Evolutionary conservation across 345 rosid species (phyloP), one percentile per base, ranked within the genome.

Genomic region (Gossypium stocksii): DNA sequence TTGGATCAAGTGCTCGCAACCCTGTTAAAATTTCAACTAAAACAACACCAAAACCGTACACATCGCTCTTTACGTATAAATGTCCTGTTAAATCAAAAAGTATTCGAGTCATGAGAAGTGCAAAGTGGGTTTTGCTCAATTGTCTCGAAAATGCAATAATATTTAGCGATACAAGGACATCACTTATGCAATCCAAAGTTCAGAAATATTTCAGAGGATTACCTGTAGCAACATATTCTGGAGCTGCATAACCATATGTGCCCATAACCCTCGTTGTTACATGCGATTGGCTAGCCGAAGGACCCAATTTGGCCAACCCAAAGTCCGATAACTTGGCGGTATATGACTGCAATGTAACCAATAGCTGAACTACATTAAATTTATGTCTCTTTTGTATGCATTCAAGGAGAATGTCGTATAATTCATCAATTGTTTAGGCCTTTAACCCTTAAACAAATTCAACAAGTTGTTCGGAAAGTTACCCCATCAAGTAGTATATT

Each of bases 211-310:
- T 77, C 29, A 19, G 41, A 51, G 52, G 72, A 54, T 76, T 79
- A 91, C 97, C 97, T 82, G 99, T 95, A 53, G 96, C 93, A 52
- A 95, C 96, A 82, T 95, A 95, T 75, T 95, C 99, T 0, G 99
- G 99, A 64, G 99, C 99, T 25, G 98, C 97, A 74, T 95, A 95
- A 74, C 99, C 99, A 11, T 84, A 69, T 8, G 99, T 95, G 38
- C 98, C 99, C 91, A 95, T 91, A 41, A 95, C 89, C n/a, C 98
- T 81, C 15, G 99, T 95, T 70, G 98, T 93, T 17, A 95, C 88
- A 48, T 95, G 99, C 61, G 99, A 95, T 45, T 88, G 94, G 84
- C 99, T 95, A 1, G 93, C 97, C 1, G 99, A 93, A 82, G 98
- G 99, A 70, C 99, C 99, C 67, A 90, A 46, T 66, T 93, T 95